Evolutionary conservation across 148 eudicot genomes (phyloP).

Genomic region (Selenicereus undatus): DNA sequence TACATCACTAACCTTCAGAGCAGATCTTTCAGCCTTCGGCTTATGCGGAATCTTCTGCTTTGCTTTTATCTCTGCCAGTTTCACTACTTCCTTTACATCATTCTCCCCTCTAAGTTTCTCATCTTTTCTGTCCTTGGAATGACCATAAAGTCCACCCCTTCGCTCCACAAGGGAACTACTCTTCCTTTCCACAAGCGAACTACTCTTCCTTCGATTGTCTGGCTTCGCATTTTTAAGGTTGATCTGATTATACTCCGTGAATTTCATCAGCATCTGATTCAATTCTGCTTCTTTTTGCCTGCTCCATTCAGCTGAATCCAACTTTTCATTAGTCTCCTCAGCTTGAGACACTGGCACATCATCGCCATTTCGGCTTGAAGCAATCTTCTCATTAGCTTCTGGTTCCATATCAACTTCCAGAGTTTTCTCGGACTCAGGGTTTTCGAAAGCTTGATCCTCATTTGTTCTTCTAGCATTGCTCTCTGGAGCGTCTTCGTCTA

Average conservation of each 20-base stretch:
- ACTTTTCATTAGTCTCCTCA: constrained; percentile 51
- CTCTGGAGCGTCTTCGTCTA: constrained; percentile 24
- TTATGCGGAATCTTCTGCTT: constrained; percentile 56
- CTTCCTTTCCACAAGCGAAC: constrained; percentile 33
- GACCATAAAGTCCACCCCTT: constrained; percentile 42
- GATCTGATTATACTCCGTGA: constrained; percentile 57
- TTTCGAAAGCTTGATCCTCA: constrained; percentile 21
- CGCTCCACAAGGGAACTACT: constrained; percentile 33
- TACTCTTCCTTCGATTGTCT: constrained; percentile 30
- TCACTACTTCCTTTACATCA: constrained; percentile 54
- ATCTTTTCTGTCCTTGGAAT: constrained; percentile 53
- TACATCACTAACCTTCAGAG: constrained; percentile 31
- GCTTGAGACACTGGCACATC: constrained; percentile 30
- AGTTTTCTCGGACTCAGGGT: constrained; percentile 28
- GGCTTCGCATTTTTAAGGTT: constrained; percentile 39
- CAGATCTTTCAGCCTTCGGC: constrained; percentile 52
- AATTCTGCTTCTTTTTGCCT: constrained; percentile 81
- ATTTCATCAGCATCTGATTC: constrained; percentile 72
- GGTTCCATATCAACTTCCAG: constrained; percentile 30
- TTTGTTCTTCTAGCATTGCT: constrained; percentile 29
- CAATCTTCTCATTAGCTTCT: constrained; percentile 30
- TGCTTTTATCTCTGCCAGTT: constrained; percentile 41
- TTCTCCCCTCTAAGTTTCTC: constrained; percentile 45
- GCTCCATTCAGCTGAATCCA: constrained; percentile 82
- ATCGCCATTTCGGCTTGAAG: constrained; percentile 26